These are phyloP conservation scores for Lyophyllum atratum DNA, from an alignment of 768 basidiomycete genomes.

Conservation along the genomic window DNA sequence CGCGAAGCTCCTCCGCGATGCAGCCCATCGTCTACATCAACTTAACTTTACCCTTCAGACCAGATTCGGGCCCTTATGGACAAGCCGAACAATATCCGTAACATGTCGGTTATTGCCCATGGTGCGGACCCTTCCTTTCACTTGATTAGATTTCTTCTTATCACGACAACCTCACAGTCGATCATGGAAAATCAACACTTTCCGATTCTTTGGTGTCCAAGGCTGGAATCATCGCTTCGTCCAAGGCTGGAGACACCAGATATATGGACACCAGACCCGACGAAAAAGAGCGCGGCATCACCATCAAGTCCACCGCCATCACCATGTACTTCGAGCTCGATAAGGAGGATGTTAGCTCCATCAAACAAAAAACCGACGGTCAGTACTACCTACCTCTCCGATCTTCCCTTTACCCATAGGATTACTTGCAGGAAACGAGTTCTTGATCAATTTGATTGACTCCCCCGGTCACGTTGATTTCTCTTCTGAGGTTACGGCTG, in stretches of 20 bases:
- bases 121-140: conserved; percentile 43
- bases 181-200: conserved; percentile 99
- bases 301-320: conserved; percentile 99
- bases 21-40: not conserved
- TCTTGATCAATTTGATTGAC: conserved; percentile 99
- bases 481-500: conserved; percentile 98
- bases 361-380: conserved; percentile 95
- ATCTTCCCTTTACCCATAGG: not conserved
- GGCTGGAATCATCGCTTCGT: conserved; percentile 94
- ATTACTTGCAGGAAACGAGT: conserved; percentile 70
- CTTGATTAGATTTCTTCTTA: conserved; percentile 5
- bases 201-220: conserved; percentile 98
- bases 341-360: conserved; percentile 80
- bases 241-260: conserved; percentile 92
- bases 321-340: conserved; percentile 98
- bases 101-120: conserved; percentile 92
- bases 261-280: conserved; percentile 96
- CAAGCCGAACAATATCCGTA: conserved; percentile 86
- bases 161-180: conserved; percentile 56
- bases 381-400: conserved; percentile 22
- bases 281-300: conserved; percentile 99
- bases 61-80: conserved; percentile 89
- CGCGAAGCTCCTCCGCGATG: not conserved
- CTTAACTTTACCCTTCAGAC: conserved; percentile 43
- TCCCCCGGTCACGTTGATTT: conserved; percentile 99